phyloP scores from a whole-genome alignment of 2,329 filamentous ascomycete species.

The Pseudogymnoascus sp. region DNA sequence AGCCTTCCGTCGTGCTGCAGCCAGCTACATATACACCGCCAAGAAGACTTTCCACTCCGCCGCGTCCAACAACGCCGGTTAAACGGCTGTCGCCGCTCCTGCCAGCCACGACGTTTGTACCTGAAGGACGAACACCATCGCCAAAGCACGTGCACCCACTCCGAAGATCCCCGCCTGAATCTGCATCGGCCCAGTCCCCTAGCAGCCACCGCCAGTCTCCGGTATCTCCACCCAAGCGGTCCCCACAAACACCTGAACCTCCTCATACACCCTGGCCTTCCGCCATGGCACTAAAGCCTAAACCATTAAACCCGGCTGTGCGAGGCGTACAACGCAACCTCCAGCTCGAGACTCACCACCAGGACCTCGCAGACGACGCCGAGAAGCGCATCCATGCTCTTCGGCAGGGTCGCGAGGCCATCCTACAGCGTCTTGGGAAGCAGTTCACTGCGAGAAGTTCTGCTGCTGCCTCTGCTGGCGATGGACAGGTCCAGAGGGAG shows the following conservation, averaged over 20 bases:
- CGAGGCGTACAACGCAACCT: constrained; percentile 51
- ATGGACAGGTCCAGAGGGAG: not conserved
- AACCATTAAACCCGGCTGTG: constrained; percentile 33
- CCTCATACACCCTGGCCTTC: not conserved
- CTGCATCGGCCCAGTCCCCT: constrained; percentile 29
- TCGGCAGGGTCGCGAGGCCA: constrained; percentile 51
- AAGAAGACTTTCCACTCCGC: not conserved
- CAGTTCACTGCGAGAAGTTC: constrained; percentile 36
- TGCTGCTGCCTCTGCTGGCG: not conserved
- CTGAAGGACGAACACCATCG: not conserved
- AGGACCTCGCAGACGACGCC: constrained; percentile 49
- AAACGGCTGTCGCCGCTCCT: not conserved
- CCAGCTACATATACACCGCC: not conserved
- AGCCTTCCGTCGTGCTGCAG: not conserved
- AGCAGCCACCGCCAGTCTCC: not conserved
- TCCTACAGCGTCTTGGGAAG: constrained; percentile 49
- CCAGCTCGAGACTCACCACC: constrained; percentile 47
- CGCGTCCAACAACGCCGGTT: not conserved
- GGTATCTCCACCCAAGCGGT: not conserved
- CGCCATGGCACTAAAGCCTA: not conserved
- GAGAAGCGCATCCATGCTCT: constrained; percentile 47
- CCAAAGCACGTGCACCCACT: not conserved
- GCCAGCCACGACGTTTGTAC: not conserved
- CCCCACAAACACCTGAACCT: not conserved
- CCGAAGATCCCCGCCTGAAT: not conserved